Percentiles rank a stretch among this genome's conserved stretches.
phyloP scores from a whole-genome alignment of 345 rosid genomes.

The Gossypium bickii region DNA sequence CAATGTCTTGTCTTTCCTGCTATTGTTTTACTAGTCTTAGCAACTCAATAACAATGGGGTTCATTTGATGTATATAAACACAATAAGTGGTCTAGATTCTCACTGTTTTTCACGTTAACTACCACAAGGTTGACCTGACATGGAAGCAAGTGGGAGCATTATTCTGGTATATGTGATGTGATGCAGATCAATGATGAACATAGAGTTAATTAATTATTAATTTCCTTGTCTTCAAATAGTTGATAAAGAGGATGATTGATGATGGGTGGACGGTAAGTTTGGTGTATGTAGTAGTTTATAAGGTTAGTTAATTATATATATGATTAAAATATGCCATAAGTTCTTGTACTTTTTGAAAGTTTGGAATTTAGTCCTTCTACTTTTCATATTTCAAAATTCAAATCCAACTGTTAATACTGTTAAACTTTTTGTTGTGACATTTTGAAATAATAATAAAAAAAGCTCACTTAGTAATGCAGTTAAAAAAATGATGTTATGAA shows the following conservation, averaged over 20 bases:
- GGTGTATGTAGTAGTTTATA: not conserved
- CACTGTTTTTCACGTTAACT: slow-evolving; percentile 16
- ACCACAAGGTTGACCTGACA: slow-evolving; percentile 19
- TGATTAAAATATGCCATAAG: too few species aligned
- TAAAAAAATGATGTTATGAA: too few species aligned
- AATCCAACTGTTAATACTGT: too few species aligned
- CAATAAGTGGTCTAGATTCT: slow-evolving; percentile 28
- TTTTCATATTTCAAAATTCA: too few species aligned
- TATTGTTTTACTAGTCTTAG: not conserved
- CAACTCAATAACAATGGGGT: slow-evolving; percentile 6
- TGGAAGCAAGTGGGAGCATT: slow-evolving; percentile 5
- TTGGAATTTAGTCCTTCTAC: too few species aligned
- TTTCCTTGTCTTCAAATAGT: slow-evolving; percentile 23
- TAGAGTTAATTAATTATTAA: not conserved
- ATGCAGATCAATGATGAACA: not conserved
- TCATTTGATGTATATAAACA: not conserved
- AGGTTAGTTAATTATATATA: not conserved
- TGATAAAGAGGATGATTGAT: not conserved
- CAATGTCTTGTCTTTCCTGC: not conserved
- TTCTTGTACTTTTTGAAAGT: too few species aligned
- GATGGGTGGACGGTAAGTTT: not conserved
- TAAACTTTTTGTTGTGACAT: too few species aligned
- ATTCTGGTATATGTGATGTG: slow-evolving; percentile 25
- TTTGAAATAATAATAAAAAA: too few species aligned
- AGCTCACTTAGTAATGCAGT: too few species aligned